Evolutionary conservation across 768 basidiomycete species (phyloP).

Genomic region (Pleurotus giganteus): DNA sequence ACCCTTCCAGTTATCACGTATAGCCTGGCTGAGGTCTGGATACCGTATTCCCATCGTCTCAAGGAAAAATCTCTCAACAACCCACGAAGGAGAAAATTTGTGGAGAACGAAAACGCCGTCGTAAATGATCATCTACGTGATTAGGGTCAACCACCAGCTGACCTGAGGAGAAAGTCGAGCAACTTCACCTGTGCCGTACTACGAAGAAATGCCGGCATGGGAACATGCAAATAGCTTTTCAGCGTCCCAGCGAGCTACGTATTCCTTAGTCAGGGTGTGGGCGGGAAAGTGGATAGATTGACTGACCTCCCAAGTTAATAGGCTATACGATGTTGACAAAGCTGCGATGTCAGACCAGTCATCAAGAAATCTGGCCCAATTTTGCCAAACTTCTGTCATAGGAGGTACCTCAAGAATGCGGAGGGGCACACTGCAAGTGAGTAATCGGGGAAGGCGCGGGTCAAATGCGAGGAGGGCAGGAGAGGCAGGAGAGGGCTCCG

Average conservation of each 20-base stretch:
- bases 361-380: constrained; percentile 46
- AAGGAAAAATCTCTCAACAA: constrained; percentile 61
- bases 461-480: constrained; percentile 59
- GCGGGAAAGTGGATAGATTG: background rate
- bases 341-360: constrained; percentile 53
- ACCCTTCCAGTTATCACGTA: constrained; percentile 38
- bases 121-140: constrained; percentile 51
- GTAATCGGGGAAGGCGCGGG: constrained; percentile 60
- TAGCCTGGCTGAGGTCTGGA: constrained; percentile 36
- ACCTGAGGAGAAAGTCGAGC: background rate
- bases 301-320: constrained; percentile 65
- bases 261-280: constrained; percentile 3
- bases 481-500: constrained; percentile 40
- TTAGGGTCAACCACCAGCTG: constrained; percentile 11
- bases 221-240: constrained; percentile 15
- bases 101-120: constrained; percentile 55
- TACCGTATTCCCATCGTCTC: constrained; percentile 63
- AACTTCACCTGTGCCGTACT: constrained; percentile 58
- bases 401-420: constrained; percentile 54
- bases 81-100: constrained; percentile 47
- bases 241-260: background rate
- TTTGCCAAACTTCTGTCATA: constrained; percentile 49
- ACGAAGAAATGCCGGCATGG: constrained; percentile 55
- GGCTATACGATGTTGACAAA: constrained; percentile 39
- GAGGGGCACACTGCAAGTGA: constrained; percentile 68